A percentile compares a stretch with the other conserved stretches of the same genome.
Conservation (phyloP, 2,329 filamentous ascomycete species). For the Calonectria pseudoreteaudii region DNA sequence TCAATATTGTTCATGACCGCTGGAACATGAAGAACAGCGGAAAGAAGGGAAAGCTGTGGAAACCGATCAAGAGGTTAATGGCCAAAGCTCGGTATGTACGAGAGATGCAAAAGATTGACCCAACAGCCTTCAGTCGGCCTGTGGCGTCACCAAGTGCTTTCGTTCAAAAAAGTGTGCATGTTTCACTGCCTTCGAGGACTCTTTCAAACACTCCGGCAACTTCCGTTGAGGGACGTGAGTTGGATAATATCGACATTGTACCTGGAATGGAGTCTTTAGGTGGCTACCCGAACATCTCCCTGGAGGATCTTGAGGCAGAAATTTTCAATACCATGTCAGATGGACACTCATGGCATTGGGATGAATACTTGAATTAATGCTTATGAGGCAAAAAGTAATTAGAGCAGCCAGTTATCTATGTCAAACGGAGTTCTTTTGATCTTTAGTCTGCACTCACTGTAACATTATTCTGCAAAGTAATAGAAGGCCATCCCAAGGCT, state of each 20-base stretch:
- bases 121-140: background rate
- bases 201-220: background rate
- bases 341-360: background rate
- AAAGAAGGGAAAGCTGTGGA: background rate
- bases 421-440: no score
- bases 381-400: no score
- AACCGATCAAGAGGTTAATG: background rate
- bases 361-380: background rate
- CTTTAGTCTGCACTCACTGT: no score
- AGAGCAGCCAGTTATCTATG: no score
- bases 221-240: background rate
- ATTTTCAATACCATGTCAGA: background rate
- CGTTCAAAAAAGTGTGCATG: no score
- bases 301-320: background rate
- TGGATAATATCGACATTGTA: background rate
- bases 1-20: background rate
- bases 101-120: background rate
- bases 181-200: background rate
- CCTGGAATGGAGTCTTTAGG: background rate
- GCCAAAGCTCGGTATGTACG: background rate
- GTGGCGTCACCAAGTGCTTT: no score
- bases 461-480: no score
- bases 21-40: background rate
- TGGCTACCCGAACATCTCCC: background rate
- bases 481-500: no score